A percentile compares a stretch with the other conserved stretches of the same genome.
These are phyloP conservation scores for Hypoxylon sp. DNA, from an alignment of 2,329 filamentous ascomycete species.

Conservation along the genomic window DNA sequence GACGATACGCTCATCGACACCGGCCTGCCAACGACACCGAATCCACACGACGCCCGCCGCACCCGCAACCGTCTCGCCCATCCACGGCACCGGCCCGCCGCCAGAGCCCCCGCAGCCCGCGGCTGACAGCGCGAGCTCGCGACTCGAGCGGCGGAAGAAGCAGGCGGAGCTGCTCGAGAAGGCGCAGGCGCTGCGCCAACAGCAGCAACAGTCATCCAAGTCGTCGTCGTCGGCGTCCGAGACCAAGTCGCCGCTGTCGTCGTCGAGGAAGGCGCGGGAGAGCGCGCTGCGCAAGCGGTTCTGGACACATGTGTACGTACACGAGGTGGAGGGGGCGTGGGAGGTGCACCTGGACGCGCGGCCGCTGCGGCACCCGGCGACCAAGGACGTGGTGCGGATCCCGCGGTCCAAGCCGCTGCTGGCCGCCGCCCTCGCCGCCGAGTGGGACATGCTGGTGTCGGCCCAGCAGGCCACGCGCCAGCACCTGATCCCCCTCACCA, in stretches of 20 bases:
- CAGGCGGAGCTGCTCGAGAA: constrained; percentile 64
- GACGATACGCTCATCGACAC: constrained; percentile 16
- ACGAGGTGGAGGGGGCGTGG: constrained; percentile 66
- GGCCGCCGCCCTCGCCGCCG: constrained; percentile 83
- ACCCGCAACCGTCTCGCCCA: constrained; percentile 58
- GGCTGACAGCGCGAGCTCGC: constrained; percentile 46
- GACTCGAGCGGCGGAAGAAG: constrained; percentile 59
- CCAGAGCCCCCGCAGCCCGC: constrained; percentile 61
- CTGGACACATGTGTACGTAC: constrained; percentile 84
- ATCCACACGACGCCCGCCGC: constrained; percentile 47
- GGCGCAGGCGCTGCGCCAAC: constrained; percentile 57
- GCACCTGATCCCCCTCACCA: constrained; percentile 90
- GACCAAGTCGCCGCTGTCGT: not conserved
- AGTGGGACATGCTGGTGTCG: constrained; percentile 88
- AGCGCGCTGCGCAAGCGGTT: constrained; percentile 71
- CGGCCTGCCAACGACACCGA: constrained; percentile 38
- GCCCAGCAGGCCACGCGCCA: constrained; percentile 84
- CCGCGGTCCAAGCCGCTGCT: constrained; percentile 81
- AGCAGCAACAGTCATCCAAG: too few species aligned
- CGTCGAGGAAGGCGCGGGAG: constrained; percentile 1
- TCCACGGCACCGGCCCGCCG: constrained; percentile 66
- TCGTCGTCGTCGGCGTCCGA: too few species aligned
- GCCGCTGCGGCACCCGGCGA: constrained; percentile 78
- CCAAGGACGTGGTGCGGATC: constrained; percentile 74
- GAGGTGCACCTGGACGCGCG: constrained; percentile 79